Conservation (phyloP, 2,329 filamentous ascomycete genomes). For the Paracamarosporium sp. region DNA sequence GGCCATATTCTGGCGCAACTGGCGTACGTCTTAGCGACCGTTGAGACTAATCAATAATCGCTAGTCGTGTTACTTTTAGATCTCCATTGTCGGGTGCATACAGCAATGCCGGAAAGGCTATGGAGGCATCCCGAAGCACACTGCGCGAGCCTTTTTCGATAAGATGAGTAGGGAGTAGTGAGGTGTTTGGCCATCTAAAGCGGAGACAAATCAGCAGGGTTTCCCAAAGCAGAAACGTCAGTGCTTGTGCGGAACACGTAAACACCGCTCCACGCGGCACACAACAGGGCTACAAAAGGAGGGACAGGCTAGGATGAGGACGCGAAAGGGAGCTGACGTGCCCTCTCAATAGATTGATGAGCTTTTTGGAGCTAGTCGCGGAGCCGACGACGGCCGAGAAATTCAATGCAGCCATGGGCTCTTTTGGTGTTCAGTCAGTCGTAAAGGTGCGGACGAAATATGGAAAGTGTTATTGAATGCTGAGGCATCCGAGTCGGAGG, state of each 20-base stretch:
- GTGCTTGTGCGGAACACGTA: constrained; percentile 4
- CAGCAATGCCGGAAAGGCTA: constrained; percentile 70
- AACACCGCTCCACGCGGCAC: constrained; percentile 4
- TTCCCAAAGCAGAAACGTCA: background rate
- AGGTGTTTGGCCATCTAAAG: constrained; percentile 70
- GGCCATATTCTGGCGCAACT: constrained; percentile 70
- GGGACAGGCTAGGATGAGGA: constrained; percentile 8
- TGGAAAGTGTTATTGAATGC: constrained; percentile 15
- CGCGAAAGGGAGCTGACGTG: constrained; percentile 27
- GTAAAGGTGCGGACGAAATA: constrained; percentile 16
- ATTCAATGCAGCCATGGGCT: constrained; percentile 25
- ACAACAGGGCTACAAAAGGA: background rate
- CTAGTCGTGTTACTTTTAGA: background rate
- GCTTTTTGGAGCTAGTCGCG: constrained; percentile 35
- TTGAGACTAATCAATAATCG: constrained; percentile 3
- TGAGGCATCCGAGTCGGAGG: constrained; percentile 12
- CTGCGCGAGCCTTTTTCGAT: constrained; percentile 67
- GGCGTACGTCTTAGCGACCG: background rate
- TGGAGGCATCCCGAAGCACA: constrained; percentile 65
- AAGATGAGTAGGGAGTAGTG: constrained; percentile 69
- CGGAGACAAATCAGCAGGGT: constrained; percentile 58
- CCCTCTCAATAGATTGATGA: constrained; percentile 47
- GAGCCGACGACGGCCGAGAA: constrained; percentile 42
- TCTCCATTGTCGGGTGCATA: constrained; percentile 82
- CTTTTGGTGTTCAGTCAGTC: constrained; percentile 12